Base-by-base conservation (phyloP, 2,329 filamentous ascomycete species). In the Penicillium occitanis region DNA sequence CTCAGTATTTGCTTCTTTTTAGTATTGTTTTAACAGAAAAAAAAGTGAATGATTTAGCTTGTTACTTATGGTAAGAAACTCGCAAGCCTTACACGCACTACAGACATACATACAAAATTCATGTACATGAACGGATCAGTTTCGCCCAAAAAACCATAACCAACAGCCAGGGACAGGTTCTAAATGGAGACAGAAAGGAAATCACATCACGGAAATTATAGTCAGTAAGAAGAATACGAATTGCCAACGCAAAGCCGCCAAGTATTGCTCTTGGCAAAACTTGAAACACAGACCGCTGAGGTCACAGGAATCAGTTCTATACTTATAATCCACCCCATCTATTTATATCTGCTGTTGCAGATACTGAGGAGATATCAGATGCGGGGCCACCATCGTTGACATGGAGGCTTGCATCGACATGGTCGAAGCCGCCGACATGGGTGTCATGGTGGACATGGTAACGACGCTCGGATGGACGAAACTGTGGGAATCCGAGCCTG, bases 351-450 rank as follows among this genome's bases (percentile, higher is more conserved):
- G 78, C 69, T 80, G 79, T 66, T 80, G 78, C 53, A 81, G 69
- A 59, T 80, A 75, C 64, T 80, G 79, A 57, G 79, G 77, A 13
- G 77, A 73, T 59, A 81, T 78, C 77, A 80, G 79, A 60, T 80
- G 79, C 35, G 79, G 68, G 22, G 74, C 72, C 46, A 78, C 72
- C 75, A 81, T 79, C n/a, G 71, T 73, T 7, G 76, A 72, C 70
- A 80, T 75, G n/a, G 75, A 71, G n/a, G 77, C 73, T 19, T 75
- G 73, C 67, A 79, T 75, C 30, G 68, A 70, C 73, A 77, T 75
- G 25, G 75, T 68, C 17, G 76, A 73, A 25, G 75, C 67, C 30
- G 76, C 70, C 46, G 76, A 71, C 76, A 80, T 78, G 30, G 77
- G 72, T 6, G 76, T 74, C 71, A 79, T 72, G 44, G 69, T 68